Conservation (phyloP, 1,139 yeast genomes). For the Nakaseomyces bracarensis region DNA sequence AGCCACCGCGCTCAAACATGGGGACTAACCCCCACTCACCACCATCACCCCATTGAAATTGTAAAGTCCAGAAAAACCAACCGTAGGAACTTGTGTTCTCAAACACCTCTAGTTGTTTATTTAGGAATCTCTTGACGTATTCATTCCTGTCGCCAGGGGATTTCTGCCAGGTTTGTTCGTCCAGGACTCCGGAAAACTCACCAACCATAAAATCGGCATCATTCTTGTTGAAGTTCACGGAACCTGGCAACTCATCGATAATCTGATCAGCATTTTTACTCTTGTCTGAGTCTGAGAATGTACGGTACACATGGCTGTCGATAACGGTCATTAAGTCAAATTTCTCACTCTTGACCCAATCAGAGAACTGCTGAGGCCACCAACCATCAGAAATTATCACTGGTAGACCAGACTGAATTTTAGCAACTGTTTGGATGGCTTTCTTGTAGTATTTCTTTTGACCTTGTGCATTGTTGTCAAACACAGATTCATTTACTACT, state of each 20-base stretch:
- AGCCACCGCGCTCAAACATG: slow-evolving; percentile 60
- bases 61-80: slow-evolving; percentile 82
- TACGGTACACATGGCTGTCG: slow-evolving; percentile 81
- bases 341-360: slow-evolving; percentile 45
- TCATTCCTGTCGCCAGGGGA: slow-evolving; percentile 40
- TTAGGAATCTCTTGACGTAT: slow-evolving; percentile 41
- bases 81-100: slow-evolving; percentile 53
- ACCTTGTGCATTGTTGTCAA: slow-evolving; percentile 42
- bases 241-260: slow-evolving; percentile 46
- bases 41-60: slow-evolving; percentile 80
- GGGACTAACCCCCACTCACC: slow-evolving; percentile 94
- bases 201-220: slow-evolving; percentile 75
- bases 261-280: slow-evolving; percentile 56
- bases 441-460: slow-evolving; percentile 60
- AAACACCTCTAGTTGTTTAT: slow-evolving; percentile 39
- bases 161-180: slow-evolving; percentile 62
- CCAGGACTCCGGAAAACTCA: slow-evolving; percentile 85
- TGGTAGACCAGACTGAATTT: slow-evolving; percentile 51
- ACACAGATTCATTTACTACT: slow-evolving; percentile 76
- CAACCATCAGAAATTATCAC: slow-evolving; percentile 87
- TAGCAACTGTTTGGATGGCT: slow-evolving; percentile 56
- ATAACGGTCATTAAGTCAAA: slow-evolving; percentile 54
- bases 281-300: slow-evolving; percentile 73
- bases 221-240: slow-evolving; percentile 43
- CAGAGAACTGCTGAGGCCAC: slow-evolving; percentile 77